Conservation (phyloP, 495 filamentous ascomycete species). For the Penicillium mononematosum region DNA sequence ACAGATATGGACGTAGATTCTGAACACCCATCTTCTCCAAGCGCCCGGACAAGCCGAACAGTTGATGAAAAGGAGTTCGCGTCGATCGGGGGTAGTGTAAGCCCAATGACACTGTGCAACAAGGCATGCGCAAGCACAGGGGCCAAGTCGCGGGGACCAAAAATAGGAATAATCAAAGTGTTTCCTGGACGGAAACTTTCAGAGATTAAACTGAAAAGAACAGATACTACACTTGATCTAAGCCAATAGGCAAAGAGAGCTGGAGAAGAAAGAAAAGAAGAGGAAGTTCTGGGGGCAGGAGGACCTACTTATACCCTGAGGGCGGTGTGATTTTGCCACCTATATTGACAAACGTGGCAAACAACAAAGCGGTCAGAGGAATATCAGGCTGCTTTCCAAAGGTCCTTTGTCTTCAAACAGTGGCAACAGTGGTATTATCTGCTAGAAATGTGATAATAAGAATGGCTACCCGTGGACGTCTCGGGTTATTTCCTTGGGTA, state of each 20-base stretch:
- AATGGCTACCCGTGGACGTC: too few species aligned
- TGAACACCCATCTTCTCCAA: neutral
- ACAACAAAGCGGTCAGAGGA: neutral
- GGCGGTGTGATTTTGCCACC: neutral
- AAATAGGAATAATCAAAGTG: too few species aligned
- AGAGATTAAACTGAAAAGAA: conserved; percentile 98
- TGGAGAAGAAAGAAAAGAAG: conserved; percentile 52
- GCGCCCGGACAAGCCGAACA: neutral
- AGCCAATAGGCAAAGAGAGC: conserved; percentile 60
- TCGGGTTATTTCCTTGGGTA: too few species aligned
- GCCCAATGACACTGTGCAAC: too few species aligned
- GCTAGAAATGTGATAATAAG: too few species aligned
- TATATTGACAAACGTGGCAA: neutral
- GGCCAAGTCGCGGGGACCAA: too few species aligned
- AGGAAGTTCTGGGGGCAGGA: conserved; percentile 25
- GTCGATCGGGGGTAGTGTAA: too few species aligned
- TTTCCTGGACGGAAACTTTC: conserved; percentile 22
- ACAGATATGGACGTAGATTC: too few species aligned
- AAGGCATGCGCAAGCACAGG: too few species aligned
- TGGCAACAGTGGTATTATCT: too few species aligned
- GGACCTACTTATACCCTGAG: neutral
- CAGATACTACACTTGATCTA: conserved; percentile 99
- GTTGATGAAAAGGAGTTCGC: neutral
- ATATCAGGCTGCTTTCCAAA: too few species aligned
- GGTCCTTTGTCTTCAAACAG: too few species aligned